Evolutionary conservation across 495 filamentous ascomycete species (phyloP), one percentile per base, ranked within the genome.

Genomic region (Xylaria scruposa): DNA sequence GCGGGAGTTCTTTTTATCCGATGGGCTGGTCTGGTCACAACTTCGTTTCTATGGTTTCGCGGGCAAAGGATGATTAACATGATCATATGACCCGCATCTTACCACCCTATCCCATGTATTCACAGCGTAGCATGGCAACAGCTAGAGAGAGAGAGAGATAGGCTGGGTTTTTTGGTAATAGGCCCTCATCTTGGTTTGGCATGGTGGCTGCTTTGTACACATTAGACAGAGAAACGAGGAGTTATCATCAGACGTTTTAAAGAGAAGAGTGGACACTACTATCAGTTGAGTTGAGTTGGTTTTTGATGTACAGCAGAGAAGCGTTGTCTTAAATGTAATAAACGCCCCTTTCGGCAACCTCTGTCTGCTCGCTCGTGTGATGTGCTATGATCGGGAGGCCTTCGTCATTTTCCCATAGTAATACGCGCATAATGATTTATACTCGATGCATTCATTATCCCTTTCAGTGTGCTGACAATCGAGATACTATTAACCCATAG

Each of bases 31-130:
- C 58, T 56, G 49, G 49, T 56, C 24, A 26, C 51, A 8, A 56
- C 12, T 71, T 71, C 54, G 26, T 61, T 64, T 66, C 38, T 70
- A 59, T 40, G 63, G 69, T 56, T 47, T 56, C 67, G 46, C 62
- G 63, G 63, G 67, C 67, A 51, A 71, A 38, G 36, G 65, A 62
- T 60, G 56, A 46, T 15, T 72, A 26, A 31, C 58, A 64, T 33
- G 15, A 68, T 31, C 31, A 29, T 33, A 12, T 65, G 40, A 49
- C 13, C 60, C 42, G 36, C 62, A 29, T 26, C 21, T 24, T 29
- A 56, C 53, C 53, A 44, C 15, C 9, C 36, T n/a, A 49, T 8
- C 60, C 0, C 36, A 42, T 62, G n/a, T 7, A 62, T 62, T 62
- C 53, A 40, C 19, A 42, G 60, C 60, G 60, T 40, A 40, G 38